A percentile compares a stretch with the other conserved stretches of the same genome.
phyloP scores from a whole-genome alignment of 768 basidiomycete genomes.

The Neoboletus subvelutipes region DNA sequence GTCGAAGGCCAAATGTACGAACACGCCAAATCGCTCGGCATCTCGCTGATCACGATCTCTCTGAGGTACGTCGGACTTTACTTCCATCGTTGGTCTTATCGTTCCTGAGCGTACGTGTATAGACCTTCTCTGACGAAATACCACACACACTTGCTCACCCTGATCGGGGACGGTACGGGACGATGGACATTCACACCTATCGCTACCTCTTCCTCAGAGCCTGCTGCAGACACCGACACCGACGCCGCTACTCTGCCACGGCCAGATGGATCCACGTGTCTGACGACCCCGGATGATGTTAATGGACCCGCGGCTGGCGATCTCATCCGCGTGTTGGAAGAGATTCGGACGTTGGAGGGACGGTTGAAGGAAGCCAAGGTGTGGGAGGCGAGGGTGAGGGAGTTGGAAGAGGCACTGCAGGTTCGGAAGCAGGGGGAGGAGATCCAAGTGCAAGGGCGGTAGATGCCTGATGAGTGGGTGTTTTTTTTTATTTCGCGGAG shows the following conservation, averaged over 20 bases:
- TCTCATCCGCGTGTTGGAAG: constrained; percentile 28
- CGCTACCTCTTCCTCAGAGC: background rate
- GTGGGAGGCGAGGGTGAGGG: constrained; percentile 30
- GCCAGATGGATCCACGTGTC: background rate
- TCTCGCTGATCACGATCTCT: constrained; percentile 92
- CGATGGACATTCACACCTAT: constrained; percentile 71
- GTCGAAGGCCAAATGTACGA: constrained; percentile 97
- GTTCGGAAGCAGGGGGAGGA: constrained; percentile 6
- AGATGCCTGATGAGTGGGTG: background rate
- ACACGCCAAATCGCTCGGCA: constrained; percentile 81
- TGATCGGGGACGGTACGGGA: constrained; percentile 69
- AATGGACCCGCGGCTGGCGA: constrained; percentile 11
- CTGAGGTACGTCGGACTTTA: constrained; percentile 56
- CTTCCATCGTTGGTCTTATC: background rate
- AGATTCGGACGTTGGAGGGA: constrained; percentile 26
- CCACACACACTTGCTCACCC: constrained; percentile 81
- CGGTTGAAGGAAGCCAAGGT: constrained; percentile 23
- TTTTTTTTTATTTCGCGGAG: background rate
- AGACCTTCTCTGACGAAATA: constrained; percentile 85
- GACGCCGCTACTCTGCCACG: background rate
- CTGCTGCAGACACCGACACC: background rate
- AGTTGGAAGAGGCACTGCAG: constrained; percentile 26
- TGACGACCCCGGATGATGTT: background rate
- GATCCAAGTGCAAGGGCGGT: background rate
- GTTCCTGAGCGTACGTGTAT: background rate